A percentile compares a stretch with the other conserved stretches of the same genome.
phyloP scores from a whole-genome alignment of 1,284 basidiomycete species.

The Cryptococcus neoformans region DNA sequence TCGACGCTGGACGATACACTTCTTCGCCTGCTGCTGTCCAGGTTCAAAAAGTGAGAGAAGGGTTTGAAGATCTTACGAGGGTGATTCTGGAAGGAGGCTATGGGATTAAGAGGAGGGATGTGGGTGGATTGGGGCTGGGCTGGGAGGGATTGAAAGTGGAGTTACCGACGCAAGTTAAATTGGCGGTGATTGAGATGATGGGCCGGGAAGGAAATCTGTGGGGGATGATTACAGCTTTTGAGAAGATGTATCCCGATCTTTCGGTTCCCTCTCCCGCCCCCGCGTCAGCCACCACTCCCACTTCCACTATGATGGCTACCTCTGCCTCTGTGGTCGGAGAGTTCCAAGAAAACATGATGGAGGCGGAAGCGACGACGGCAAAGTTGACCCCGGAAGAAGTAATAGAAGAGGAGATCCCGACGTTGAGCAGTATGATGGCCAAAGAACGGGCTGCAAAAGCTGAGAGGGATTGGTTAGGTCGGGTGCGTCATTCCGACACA shows the following conservation, averaged over 20 bases:
- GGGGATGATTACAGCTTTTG: constrained; percentile 10
- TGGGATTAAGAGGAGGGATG: constrained; percentile 2
- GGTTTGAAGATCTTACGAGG: constrained; percentile 7
- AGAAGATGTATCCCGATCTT: constrained; percentile 7
- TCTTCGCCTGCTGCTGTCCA: not conserved
- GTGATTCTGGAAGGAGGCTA: constrained; percentile 11
- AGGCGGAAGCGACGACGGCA: not conserved
- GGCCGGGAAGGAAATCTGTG: constrained; percentile 8
- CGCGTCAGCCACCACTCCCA: no score
- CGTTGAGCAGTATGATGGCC: constrained; percentile 10
- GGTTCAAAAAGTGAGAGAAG: not conserved
- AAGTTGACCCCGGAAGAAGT: not conserved
- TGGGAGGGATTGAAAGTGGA: not conserved
- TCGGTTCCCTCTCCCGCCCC: not conserved
- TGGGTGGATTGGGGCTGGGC: not conserved
- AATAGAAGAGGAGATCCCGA: constrained; percentile 13
- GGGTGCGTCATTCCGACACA: not conserved
- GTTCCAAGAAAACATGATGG: not conserved
- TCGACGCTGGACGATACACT: constrained; percentile 8
- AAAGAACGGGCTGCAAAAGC: constrained; percentile 8
- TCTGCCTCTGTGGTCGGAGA: not conserved
- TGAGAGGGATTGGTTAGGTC: constrained; percentile 12
- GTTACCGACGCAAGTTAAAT: constrained; percentile 4
- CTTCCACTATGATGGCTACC: no score
- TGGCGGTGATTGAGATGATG: constrained; percentile 10